phyloP scores from a whole-genome alignment of 2,329 filamentous ascomycete genomes.

The Byssothecium circinans region DNA sequence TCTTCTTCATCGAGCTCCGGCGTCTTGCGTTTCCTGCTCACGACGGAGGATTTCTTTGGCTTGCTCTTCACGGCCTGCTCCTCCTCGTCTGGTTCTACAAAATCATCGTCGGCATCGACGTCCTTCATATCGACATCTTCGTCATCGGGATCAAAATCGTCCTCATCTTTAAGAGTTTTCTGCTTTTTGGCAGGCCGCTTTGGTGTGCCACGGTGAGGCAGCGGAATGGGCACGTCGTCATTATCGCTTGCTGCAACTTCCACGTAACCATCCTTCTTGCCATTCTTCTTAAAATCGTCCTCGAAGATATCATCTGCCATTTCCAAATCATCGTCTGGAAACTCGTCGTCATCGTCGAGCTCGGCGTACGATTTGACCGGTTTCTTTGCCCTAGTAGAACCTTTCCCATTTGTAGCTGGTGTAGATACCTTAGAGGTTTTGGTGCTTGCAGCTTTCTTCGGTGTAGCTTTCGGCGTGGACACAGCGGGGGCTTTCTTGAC shows the following conservation, averaged over 20 bases:
- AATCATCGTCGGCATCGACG: conserved; percentile 49
- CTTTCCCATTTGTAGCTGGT: conserved; percentile 39
- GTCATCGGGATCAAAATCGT: conserved; percentile 45
- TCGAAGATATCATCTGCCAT: conserved; percentile 82
- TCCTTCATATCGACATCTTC: conserved; percentile 59
- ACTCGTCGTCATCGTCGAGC: conserved; percentile 61
- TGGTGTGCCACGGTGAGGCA: conserved; percentile 43
- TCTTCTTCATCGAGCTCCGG: conserved; percentile 56
- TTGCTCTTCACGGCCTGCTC: conserved; percentile 45
- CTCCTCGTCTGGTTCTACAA: conserved; percentile 48
- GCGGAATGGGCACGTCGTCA: conserved; percentile 29
- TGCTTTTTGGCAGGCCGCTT: conserved; percentile 48
- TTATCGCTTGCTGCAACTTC: conserved; percentile 48
- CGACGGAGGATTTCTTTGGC: conserved; percentile 40
- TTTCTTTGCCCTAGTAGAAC: conserved; percentile 47
- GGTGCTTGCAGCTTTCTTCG: conserved; percentile 33
- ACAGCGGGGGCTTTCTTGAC: conserved; percentile 39
- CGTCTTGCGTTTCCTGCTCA: conserved; percentile 59
- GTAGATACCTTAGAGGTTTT: conserved; percentile 37
- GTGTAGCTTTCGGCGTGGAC: conserved; percentile 38
- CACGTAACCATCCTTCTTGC: conserved; percentile 72
- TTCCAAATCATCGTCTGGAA: conserved; percentile 51
- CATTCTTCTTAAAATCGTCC: conserved; percentile 66
- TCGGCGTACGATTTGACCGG: conserved; percentile 48
- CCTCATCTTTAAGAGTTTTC: conserved; percentile 47